These are phyloP conservation scores for Acanthamoeba lugdunensis DNA, from an alignment of 208 protist species.

Conservation along the genomic window DNA sequence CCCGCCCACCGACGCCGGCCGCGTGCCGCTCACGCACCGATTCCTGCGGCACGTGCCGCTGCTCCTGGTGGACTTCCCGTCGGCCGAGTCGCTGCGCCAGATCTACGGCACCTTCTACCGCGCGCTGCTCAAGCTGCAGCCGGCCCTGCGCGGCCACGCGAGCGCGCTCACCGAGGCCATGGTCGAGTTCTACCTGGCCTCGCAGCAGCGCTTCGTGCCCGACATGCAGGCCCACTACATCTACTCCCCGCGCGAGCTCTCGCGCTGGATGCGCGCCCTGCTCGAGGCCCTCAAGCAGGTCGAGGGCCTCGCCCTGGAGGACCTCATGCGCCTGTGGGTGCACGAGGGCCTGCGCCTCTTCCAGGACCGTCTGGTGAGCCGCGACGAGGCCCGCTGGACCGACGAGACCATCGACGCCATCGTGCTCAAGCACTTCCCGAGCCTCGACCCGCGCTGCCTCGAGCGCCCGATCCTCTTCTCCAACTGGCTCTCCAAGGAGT, in stretches of 20 bases:
- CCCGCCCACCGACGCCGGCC: conserved; percentile 97
- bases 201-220: conserved; percentile 94
- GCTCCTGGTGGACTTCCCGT: conserved; percentile 98
- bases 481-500: conserved; percentile 93
- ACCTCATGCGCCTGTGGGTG: conserved; percentile 94
- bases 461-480: conserved; percentile 95
- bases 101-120: conserved; percentile 98
- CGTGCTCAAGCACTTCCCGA: conserved; percentile 90
- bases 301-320: conserved; percentile 81
- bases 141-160: conserved; percentile 84
- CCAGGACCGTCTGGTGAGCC: conserved; percentile 91
- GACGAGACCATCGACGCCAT: conserved; percentile 87
- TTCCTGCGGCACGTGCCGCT: conserved; percentile 97
- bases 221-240: conserved; percentile 97
- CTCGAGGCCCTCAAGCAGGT: conserved; percentile 91
- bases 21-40: conserved; percentile 94
- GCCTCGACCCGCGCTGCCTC: conserved; percentile 84
- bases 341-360: conserved; percentile 98
- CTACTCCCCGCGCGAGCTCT: conserved; percentile 97
- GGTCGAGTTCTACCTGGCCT: conserved; percentile 95
- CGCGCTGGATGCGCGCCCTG: conserved; percentile 97
- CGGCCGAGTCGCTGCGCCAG: conserved; percentile 93
- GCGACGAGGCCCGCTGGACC: conserved; percentile 95
- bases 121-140: conserved; percentile 91
- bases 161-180: conserved; percentile 92